Base-by-base conservation (phyloP, 2,329 filamentous ascomycete species). In the Bipolaris sorokiniana region DNA sequence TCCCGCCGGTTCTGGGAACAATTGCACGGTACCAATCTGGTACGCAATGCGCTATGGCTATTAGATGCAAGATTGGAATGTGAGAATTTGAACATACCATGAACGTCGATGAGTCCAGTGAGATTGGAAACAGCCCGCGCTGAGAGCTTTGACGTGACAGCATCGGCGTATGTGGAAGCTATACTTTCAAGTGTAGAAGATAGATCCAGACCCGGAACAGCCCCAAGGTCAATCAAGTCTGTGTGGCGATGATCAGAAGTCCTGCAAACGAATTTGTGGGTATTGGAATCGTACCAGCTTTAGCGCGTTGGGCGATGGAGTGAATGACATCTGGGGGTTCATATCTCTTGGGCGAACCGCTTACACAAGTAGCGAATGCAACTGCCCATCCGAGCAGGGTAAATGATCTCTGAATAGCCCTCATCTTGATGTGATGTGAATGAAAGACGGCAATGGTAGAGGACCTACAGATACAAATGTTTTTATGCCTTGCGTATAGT, bases 21-120 rank as follows among this genome's bases (percentile, higher is more conserved):
- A 58, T 54, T 3, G 23, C 16, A 33, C 56, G 56, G 31, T 41
- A 54, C 56, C 51, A 58, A 28, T 54, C 41, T 11, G 56, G 56
- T 15, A 58, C 56, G 28, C 51, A 54, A 34, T 58, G 56, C 15
- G 56, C 56, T 58, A 15, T 45, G 13, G 4, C 3, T 20, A 13
- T 54, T 2, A 54, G 13, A 26, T 18, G 7, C 2, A 1, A 1
- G 2, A 16, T 2, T 13, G 13, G n/a, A 1, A 2, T n/a, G 22
- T 33, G 42, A 28, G 13, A 28, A 11, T 18, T 4, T 3, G 7
- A 18, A 18, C 44, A 1, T 48, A 54, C 51, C 44, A 13, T 54
- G 44, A 20, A 54, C 51, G 22, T 54, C 51, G 18, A 54, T n/a
- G 15, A 54, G n/a, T 3, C 18, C 26, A 26, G 42, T 54, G 18